Evolutionary conservation across 768 basidiomycete genomes (phyloP).

Genomic region (Infundibulicybe gibba): DNA sequence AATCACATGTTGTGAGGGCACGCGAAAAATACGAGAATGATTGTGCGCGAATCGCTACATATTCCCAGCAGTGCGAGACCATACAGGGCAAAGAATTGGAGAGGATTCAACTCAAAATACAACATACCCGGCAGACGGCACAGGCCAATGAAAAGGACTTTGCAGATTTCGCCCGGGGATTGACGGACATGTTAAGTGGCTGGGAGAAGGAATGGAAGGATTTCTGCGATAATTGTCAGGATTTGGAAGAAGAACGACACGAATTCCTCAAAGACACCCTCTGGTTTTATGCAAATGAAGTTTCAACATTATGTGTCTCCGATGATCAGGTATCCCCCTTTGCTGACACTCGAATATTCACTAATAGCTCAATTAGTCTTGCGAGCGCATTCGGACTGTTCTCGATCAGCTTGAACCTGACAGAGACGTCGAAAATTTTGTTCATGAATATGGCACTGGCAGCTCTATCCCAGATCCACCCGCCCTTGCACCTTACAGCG

Average conservation of each 20-base stretch:
- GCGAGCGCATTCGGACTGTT: constrained; percentile 81
- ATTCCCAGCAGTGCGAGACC: constrained; percentile 80
- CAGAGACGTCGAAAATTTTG: constrained; percentile 82
- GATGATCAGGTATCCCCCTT: constrained; percentile 76
- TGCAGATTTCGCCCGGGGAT: constrained; percentile 68
- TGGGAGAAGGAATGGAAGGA: constrained; percentile 95
- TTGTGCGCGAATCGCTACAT: constrained; percentile 84
- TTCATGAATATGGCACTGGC: constrained; percentile 85
- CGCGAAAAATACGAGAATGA: constrained; percentile 89
- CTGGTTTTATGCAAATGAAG: constrained; percentile 93
- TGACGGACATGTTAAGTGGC: constrained; percentile 67
- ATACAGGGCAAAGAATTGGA: constrained; percentile 89
- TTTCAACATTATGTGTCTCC: constrained; percentile 91
- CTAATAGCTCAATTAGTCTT: constrained; percentile 53
- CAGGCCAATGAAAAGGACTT: constrained; percentile 91
- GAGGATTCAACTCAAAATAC: constrained; percentile 78
- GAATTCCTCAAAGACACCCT: constrained; percentile 93
- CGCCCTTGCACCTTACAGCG: constrained; percentile 67
- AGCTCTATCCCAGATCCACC: constrained; percentile 76
- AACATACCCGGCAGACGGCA: constrained; percentile 82
- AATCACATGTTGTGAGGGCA: constrained; percentile 81
- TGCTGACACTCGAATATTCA: neutral
- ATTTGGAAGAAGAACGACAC: constrained; percentile 92
- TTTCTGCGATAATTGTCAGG: constrained; percentile 96
- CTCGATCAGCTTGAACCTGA: constrained; percentile 86